phyloP scores from a whole-genome alignment of 768 basidiomycete genomes.

The Hygrophorus russula region DNA sequence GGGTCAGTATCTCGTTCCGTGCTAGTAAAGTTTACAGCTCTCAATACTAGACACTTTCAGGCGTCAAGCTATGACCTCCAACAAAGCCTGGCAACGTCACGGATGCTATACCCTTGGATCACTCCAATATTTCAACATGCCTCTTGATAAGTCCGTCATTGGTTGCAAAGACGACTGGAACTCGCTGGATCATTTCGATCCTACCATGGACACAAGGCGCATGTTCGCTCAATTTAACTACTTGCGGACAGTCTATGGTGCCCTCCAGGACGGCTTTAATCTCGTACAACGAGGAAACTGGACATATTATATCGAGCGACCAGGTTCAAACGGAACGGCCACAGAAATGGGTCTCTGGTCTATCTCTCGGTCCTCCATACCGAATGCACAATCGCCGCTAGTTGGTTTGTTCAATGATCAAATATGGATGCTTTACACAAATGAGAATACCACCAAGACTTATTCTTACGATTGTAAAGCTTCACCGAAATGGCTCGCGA shows the following conservation, averaged over 20 bases:
- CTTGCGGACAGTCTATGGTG: slow-evolving; percentile 55
- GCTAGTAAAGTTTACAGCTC: background rate
- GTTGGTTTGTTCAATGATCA: slow-evolving; percentile 50
- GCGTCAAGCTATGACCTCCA: slow-evolving; percentile 85
- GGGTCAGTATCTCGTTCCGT: slow-evolving; percentile 35
- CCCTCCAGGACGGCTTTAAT: slow-evolving; percentile 80
- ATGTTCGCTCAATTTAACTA: slow-evolving; percentile 63
- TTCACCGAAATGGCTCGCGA: slow-evolving; percentile 56
- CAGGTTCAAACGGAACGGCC: slow-evolving; percentile 71
- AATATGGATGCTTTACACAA: slow-evolving; percentile 79
- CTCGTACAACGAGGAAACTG: slow-evolving; percentile 80
- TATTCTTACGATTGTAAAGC: slow-evolving; percentile 51
- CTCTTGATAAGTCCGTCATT: slow-evolving; percentile 62
- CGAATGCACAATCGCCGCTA: slow-evolving; percentile 42
- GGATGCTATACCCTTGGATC: slow-evolving; percentile 90
- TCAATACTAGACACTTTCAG: slow-evolving; percentile 23
- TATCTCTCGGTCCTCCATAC: slow-evolving; percentile 54
- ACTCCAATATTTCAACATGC: slow-evolving; percentile 90
- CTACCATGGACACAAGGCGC: slow-evolving; percentile 68
- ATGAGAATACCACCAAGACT: slow-evolving; percentile 65
- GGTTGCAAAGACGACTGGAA: slow-evolving; percentile 91
- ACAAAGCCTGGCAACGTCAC: slow-evolving; percentile 83
- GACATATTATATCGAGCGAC: slow-evolving; percentile 68
- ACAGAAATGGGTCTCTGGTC: slow-evolving; percentile 91
- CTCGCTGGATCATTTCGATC: slow-evolving; percentile 89